Percentiles rank a stretch among this genome's conserved stretches.
phyloP scores from a whole-genome alignment of 371 early-diverging fungal genomes.

The Blastocladiella emersonii region DNA sequence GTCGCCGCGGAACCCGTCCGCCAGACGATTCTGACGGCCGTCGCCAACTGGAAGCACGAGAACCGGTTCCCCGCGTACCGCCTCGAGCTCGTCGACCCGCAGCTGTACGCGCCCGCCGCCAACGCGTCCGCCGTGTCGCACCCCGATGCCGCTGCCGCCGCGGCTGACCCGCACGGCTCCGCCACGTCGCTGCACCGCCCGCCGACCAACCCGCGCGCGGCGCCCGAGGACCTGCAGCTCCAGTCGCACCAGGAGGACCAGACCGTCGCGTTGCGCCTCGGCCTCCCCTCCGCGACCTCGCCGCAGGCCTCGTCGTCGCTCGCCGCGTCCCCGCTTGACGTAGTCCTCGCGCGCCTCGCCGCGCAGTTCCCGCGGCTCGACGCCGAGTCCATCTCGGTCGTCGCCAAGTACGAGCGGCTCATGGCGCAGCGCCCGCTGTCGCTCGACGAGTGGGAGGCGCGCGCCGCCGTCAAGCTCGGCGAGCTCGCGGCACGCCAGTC shows the following conservation, averaged over 20 bases:
- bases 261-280: no score
- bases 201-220: no score
- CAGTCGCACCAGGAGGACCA: not conserved
- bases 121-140: no score
- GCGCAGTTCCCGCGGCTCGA: not conserved
- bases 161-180: no score
- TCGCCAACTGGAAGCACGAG: slow-evolving; percentile 2
- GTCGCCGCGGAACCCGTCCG: not conserved
- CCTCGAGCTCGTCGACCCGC: not conserved
- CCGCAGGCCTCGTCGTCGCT: not conserved
- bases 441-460: not conserved
- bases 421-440: not conserved
- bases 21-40: not conserved
- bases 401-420: not conserved
- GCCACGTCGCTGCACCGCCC: not conserved
- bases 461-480: not conserved
- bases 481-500: not conserved
- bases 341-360: not conserved
- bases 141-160: no score
- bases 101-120: not conserved
- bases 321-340: not conserved
- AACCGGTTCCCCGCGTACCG: slow-evolving; percentile 4
- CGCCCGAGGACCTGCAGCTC: no score
- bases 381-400: not conserved
- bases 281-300: no score